A percentile compares a stretch with the other conserved stretches of the same genome.
Evolutionary conservation across 2,329 filamentous ascomycete genomes (phyloP).

Genomic region (Fusarium keratoplasticum): DNA sequence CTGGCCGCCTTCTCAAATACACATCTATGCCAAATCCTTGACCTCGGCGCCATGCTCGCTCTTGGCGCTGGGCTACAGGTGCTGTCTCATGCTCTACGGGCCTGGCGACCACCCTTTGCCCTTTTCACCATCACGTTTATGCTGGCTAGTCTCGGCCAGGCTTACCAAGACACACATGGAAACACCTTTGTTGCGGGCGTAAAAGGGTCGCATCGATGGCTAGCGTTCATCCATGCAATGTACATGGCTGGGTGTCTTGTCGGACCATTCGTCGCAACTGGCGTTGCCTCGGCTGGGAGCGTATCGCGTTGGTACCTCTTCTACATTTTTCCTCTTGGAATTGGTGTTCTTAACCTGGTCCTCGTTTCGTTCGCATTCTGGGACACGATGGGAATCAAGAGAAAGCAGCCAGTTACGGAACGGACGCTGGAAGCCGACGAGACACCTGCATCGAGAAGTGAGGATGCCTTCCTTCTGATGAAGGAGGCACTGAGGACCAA

Average conservation of each 20-base stretch:
- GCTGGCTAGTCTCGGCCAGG: conserved; percentile 68
- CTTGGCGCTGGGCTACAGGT: conserved; percentile 68
- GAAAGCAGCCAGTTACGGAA: conserved; percentile 12
- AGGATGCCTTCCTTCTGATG: conserved; percentile 57
- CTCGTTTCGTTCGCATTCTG: conserved; percentile 62
- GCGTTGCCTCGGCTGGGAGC: conserved; percentile 56
- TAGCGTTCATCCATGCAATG: conserved; percentile 74
- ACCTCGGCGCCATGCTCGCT: conserved; percentile 66
- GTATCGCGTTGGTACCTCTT: conserved; percentile 64
- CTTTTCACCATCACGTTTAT: conserved; percentile 70
- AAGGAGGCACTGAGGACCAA: conserved; percentile 57
- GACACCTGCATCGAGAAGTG: conserved; percentile 19
- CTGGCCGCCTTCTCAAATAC: conserved; percentile 68
- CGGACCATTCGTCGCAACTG: conserved; percentile 65
- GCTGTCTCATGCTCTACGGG: conserved; percentile 63
- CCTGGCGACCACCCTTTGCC: conserved; percentile 67
- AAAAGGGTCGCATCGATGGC: conserved; percentile 66
- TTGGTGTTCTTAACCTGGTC: conserved; percentile 63
- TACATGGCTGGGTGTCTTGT: conserved; percentile 68
- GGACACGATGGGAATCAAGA: conserved; percentile 55
- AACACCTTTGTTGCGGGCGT: conserved; percentile 70
- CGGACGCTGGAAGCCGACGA: conserved; percentile 18
- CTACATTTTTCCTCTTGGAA: conserved; percentile 65
- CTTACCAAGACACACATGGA: conserved; percentile 71
- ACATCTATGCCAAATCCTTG: conserved; percentile 62